Evolutionary conservation across 2,329 filamentous ascomycete species (phyloP).

Genomic region (Grosmannia penicillata): DNA sequence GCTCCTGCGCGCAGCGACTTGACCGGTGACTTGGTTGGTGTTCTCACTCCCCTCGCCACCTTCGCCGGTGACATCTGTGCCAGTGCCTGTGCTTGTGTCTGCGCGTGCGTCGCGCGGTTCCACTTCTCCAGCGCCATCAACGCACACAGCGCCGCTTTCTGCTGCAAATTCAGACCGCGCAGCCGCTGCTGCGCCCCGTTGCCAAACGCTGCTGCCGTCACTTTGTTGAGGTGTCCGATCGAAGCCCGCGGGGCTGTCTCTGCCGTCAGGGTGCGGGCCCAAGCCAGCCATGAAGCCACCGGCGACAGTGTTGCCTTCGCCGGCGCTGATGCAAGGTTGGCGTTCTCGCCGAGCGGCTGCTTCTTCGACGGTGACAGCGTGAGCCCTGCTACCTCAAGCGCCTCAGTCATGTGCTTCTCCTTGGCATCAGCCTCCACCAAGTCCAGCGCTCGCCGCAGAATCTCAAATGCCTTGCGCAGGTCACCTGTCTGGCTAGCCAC

Average conservation of each 20-base stretch:
- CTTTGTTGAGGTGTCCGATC: conserved; percentile 81
- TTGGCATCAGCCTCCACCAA: conserved; percentile 75
- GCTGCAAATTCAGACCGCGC: conserved; percentile 80
- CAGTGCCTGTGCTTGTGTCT: neutral
- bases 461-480: conserved; percentile 86
- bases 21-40: conserved; percentile 35
- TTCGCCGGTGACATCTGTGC: conserved; percentile 1
- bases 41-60: conserved; percentile 17
- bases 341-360: conserved; percentile 60
- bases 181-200: conserved; percentile 78
- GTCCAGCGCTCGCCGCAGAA: conserved; percentile 80
- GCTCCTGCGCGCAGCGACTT: neutral
- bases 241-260: conserved; percentile 77
- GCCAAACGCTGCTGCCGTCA: conserved; percentile 79
- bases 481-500: conserved; percentile 90
- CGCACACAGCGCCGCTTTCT: conserved; percentile 87
- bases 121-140: conserved; percentile 75
- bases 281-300: conserved; percentile 21
- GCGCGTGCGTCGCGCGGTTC: conserved; percentile 36
- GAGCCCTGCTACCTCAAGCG: conserved; percentile 9
- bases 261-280: conserved; percentile 48
- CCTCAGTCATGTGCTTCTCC: conserved; percentile 52
- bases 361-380: conserved; percentile 35
- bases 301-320: conserved; percentile 19
- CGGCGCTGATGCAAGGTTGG: conserved; percentile 50